Evolutionary conservation across 441 rosid genomes (phyloP), one percentile per base, ranked within the genome.

Genomic region (Gossypium aridum): DNA sequence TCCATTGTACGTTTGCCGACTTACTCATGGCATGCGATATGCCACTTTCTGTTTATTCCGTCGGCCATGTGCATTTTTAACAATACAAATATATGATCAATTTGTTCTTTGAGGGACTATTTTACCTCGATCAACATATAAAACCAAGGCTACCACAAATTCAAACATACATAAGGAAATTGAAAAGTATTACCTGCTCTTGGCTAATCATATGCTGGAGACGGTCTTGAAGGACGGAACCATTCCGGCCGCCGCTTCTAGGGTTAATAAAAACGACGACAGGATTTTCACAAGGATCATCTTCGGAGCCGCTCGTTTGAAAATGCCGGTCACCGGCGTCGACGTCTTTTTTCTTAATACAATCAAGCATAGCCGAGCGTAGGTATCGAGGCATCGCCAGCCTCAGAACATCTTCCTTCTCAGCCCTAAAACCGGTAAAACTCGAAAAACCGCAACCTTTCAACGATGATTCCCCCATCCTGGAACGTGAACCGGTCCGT

Each of bases 221-320:
- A 67, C 97, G 86, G 66, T 79, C 81, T 83, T 86, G 91, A 73
- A 96, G 96, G 75, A 88, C 88, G 28, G 93, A 95, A 0, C 98
- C 98, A 14, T 87, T 84, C 13, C 98, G 90, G 60, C 99, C 98
- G 14, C 99, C 98, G 65, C 98, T 92, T 39, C 76, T 84, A 19
- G 97, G 83, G 75, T 96, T 96, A 72, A 96, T 83, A 60, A 96
- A 92, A 6, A 96, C 93, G 31, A 93, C 89, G 85, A 96, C 57
- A 1, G 99, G 97, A 0, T 91, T 82, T 3, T 87, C 86, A 12
- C 89, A 56, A 75, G 65, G 70, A 70, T 64, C 74, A 75, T 12
- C 78, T 82, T 64, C 72, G 65, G 76, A 28, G 3, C 55, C 76
- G 47, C 64, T 80, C 19, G 68, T 70, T 7, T 77, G 28, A 49